Evolutionary conservation across 805 yeast genomes (phyloP).

Genomic region (Metschnikowia hibisci): DNA sequence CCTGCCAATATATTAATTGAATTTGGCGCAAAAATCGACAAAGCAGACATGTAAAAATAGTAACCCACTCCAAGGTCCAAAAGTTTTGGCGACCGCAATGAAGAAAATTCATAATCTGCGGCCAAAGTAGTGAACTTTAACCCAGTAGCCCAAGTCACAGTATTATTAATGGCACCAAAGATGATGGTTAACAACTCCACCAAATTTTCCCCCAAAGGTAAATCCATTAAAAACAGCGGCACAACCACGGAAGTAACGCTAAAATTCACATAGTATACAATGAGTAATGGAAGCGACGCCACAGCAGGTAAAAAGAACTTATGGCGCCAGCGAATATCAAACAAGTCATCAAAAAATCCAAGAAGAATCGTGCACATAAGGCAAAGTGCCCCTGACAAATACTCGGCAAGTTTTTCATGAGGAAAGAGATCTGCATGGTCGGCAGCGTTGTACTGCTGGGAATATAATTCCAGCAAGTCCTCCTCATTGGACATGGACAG

Average conservation of each 20-base stretch:
- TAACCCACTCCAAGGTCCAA: conserved; percentile 78
- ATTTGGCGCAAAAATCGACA: conserved; percentile 92
- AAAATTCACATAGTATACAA: conserved; percentile 90
- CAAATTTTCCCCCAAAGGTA: conserved; percentile 24
- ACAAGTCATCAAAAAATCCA: conserved; percentile 91
- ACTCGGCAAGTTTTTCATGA: conserved; percentile 78
- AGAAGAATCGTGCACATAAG: conserved; percentile 77
- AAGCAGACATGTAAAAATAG: conserved; percentile 85
- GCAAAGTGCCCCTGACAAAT: conserved; percentile 78
- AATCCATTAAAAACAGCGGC: conserved; percentile 59
- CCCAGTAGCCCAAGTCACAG: conserved; percentile 33
- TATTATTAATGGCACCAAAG: conserved; percentile 28
- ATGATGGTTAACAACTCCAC: conserved; percentile 20
- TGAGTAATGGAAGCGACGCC: conserved; percentile 84
- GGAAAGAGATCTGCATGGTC: conserved; percentile 52
- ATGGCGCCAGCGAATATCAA: conserved; percentile 96
- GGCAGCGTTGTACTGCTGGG: conserved; percentile 32
- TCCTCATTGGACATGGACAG: conserved; percentile 34
- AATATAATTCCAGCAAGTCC: conserved; percentile 29
- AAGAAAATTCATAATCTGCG: conserved; percentile 27
- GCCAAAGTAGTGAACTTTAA: conserved; percentile 36
- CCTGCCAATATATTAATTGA: conserved; percentile 96
- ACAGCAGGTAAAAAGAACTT: conserved; percentile 94
- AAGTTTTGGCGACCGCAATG: conserved; percentile 39
- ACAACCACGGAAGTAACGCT: conserved; percentile 85